Conservation (phyloP, 805 yeast genomes). For the Suhomyces faveliae region DNA sequence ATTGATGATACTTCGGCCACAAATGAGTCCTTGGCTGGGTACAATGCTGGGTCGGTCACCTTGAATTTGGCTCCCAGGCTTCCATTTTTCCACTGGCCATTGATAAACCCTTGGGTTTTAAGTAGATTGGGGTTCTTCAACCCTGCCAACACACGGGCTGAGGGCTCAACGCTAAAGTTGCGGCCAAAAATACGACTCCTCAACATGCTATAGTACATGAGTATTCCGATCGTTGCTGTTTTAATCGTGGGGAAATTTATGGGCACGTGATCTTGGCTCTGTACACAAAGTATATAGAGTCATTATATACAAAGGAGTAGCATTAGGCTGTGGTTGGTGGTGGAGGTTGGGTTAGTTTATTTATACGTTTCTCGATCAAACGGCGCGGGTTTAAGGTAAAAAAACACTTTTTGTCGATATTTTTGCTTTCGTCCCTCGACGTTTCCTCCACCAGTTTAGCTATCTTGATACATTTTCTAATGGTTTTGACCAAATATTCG, state of each 20-base stretch:
- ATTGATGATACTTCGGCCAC: constrained; percentile 56
- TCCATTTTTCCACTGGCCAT: constrained; percentile 70
- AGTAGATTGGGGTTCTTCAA: constrained; percentile 51
- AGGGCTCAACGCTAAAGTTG: neutral
- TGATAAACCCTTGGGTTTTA: constrained; percentile 59
- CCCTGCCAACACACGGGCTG: constrained; percentile 11
- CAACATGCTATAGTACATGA: neutral
- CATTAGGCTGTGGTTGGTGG: neutral
- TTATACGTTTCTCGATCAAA: constrained; percentile 45
- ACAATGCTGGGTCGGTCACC: constrained; percentile 75
- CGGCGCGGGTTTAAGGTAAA: constrained; percentile 60
- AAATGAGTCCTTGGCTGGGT: constrained; percentile 38
- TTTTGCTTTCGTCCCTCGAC: constrained; percentile 58
- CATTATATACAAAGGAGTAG: too few species aligned
- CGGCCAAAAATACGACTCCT: neutral
- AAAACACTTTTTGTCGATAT: constrained; percentile 62
- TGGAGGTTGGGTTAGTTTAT: constrained; percentile 16
- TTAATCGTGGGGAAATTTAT: neutral
- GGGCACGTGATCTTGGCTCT: neutral
- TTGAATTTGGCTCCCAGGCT: constrained; percentile 48
- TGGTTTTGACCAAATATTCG: constrained; percentile 43
- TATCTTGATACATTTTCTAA: constrained; percentile 48
- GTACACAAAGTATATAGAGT: too few species aligned
- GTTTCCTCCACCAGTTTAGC: constrained; percentile 47
- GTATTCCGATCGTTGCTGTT: neutral